Base-by-base conservation (phyloP, 108 stramenopile genomes). In the Skeletonema grethae region DNA sequence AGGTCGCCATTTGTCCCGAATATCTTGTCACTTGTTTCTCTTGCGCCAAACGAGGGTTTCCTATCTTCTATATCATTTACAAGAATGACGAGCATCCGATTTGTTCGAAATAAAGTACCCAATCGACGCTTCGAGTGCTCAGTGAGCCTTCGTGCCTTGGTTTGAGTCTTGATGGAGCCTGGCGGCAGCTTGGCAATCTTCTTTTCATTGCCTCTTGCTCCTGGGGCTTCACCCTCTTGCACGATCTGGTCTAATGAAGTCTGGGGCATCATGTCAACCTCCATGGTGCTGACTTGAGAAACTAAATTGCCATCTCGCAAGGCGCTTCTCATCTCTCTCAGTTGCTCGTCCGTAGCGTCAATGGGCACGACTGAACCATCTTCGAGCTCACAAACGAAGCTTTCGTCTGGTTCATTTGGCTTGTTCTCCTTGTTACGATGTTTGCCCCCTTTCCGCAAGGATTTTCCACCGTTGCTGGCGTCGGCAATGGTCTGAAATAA, bases 1-100 rank as follows among this genome's bases (percentile, higher is more conserved):
- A 16, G 12, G 41, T 75, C 73, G 24, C 67, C 69, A 24, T 46
- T 46, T 6, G 58, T 70, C 10, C 69, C 69, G 31, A 75, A 70
- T 30, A 69, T 63, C 24, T 76, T 76, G 55, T 73, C 64, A 13
- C 64, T 65, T 31, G 65, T 57, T 25, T 24, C 36, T 0, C n/a
- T 3, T 10, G 73, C 73, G 29, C 57, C 57, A 7, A 38, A 63
- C 24, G 56, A 7, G 15, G 32, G 39, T 16, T 63, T 8, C 34
- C 34, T 48, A 0, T 56, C 73, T 0, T 65, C 56, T 2, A 36
- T 28, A 28, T 73, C 73, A 1, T 41, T 73, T 0, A 73, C 73
- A 5, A 57, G 56, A 2, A 73, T 64, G 5, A 73, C 64, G 1
- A 73, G 57, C 13, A 71, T 35, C 15, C 12, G 35, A 29, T 76